Base-by-base conservation (phyloP, 495 filamentous ascomycete species). In the Penicillium samsonianum region DNA sequence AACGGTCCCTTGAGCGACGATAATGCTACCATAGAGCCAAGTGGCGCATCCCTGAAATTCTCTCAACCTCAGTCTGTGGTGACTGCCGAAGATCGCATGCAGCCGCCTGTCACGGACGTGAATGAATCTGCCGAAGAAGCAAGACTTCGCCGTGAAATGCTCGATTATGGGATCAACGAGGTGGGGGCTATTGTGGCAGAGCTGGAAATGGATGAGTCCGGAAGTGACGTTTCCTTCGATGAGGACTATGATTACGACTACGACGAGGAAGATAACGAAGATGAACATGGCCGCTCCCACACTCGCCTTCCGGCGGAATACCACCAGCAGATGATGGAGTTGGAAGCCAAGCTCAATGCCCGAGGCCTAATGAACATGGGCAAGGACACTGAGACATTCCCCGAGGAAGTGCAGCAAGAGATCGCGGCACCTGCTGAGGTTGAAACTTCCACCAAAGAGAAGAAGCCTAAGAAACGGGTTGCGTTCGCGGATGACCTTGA, bases 131-230 rank as follows among this genome's bases (percentile, higher is more conserved):
- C 78, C 4, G 92, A 96, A 59, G 92, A 96, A 65, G 86, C 89
- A 10, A 76, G 77, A n/a, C 71, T 96, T 3, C 89, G 95, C 11
- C 84, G 87, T 52, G 85, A 97, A 61, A 98, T 98, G 94, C 73
- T 97, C n/a, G 78, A 89, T 57, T 98, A 97, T 64, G 87, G 87
- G 45, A 83, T 94, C 69, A 71, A 84, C 43, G 92, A 96, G 62
- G 85, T 98, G 52, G 90, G 90, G 1, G 82, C 90, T 23, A 88
- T 98, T 2, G 93, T 98, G 7, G 93, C 93, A n/a, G 91, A 97
- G 73, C 78, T 98, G 31, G 83, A 94, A 54, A 67, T 98, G 12
- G 90, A 96, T 45, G 89, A 92, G 31, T 83, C 81, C 25, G 82
- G 75, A 44, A 78, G 73, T 49, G 79, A 86, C 17, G 73, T 84